Conservation (phyloP, 768 basidiomycete species). For the Chalciporus chontae region DNA sequence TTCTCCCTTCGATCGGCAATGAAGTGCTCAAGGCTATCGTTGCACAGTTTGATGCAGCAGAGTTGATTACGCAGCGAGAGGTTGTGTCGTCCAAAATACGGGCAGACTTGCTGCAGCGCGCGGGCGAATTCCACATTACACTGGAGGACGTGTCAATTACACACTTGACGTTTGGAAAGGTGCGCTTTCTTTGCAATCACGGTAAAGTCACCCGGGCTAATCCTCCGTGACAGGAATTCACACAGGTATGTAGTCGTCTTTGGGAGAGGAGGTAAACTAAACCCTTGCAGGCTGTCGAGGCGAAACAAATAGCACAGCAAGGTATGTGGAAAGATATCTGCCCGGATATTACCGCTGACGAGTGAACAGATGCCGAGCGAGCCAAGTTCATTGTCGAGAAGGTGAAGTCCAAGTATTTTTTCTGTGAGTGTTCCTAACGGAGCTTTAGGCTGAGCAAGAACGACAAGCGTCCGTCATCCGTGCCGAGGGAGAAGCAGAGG, state of each 20-base stretch:
- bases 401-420: conserved; percentile 40
- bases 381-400: conserved; percentile 99
- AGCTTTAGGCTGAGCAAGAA: conserved; percentile 90
- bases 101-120: conserved; percentile 87
- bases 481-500: conserved; percentile 98
- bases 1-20: conserved; percentile 95
- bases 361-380: conserved; percentile 81
- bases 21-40: conserved; percentile 98
- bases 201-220: conserved; percentile 2
- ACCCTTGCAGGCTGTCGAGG: conserved; percentile 79
- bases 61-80: conserved; percentile 96
- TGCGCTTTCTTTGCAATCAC: conserved; percentile 24
- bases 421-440: conserved; percentile 16
- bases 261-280: neutral
- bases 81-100: conserved; percentile 93
- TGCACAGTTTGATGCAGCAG: conserved; percentile 96
- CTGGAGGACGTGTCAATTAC: conserved; percentile 98
- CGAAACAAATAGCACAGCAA: conserved; percentile 99
- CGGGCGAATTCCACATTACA: conserved; percentile 92
- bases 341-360: conserved; percentile 13
- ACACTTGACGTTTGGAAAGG: conserved; percentile 85
- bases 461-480: conserved; percentile 97
- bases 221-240: conserved; percentile 66
- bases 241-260: conserved; percentile 43
- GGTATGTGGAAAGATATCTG: conserved; percentile 42